Evolutionary conservation across 1,284 basidiomycete species (phyloP), one percentile per base, ranked within the genome.

Genomic region (Anthracocystis setariae): DNA sequence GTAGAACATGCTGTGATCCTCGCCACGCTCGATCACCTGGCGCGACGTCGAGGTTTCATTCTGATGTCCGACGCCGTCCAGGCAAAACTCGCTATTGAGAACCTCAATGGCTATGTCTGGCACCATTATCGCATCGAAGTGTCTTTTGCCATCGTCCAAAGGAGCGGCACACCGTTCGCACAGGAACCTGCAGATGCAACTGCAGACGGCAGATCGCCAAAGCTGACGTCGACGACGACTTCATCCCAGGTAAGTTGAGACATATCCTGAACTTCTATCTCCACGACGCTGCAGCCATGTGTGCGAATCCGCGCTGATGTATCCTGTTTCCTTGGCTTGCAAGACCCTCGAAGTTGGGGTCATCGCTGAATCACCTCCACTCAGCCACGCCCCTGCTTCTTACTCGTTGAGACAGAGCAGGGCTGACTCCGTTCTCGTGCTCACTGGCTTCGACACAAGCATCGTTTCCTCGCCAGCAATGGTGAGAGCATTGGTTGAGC

Each of bases 1-100:
- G 81, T 82, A 7, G 64, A 70, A 23, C 81, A 82, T 61, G 78
- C 79, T 20, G 81, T 82, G 20, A 82, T 82, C 24, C 63, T 82
- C 15, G 79, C 81, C 3, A 82, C 80, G 46, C 73, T 82, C 12
- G 81, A 82, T 48, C 73, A 74, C n/a, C 58, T 80, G 43, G 81
- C 81, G 12, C 74, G 81, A 38, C 73, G 80, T 24, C 68, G 80
- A 20, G 81, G 81, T 15, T 82, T 82, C 56, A 79, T 82, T 35
- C 77, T 82, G 56, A 82, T 82, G 81, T 63, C 70, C 8, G 46
- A 56, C 12, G 48, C 79, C 3, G 25, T 42, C n/a, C 64, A 77
- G 39, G 81, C 81, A 7, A 68, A 63, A 18, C 56, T 51, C 25
- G 81, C 81, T 5, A 72, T 82, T 38, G 62, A 74, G 17, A 48